phyloP scores from a whole-genome alignment of 2,329 filamentous ascomycete genomes.

The Calonectria pseudoreteaudii region DNA sequence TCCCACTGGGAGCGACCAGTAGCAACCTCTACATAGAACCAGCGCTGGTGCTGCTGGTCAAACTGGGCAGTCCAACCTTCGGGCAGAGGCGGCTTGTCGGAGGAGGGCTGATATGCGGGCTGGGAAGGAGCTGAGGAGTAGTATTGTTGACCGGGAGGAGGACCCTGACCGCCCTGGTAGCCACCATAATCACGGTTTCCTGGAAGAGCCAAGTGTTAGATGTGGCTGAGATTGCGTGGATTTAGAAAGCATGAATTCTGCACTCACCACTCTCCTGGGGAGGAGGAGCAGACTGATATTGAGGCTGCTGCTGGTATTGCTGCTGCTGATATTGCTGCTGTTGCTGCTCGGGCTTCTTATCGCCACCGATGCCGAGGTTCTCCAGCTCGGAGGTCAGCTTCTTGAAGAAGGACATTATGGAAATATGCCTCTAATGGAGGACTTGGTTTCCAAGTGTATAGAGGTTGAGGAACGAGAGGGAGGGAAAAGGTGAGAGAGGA shows the following conservation, averaged over 20 bases:
- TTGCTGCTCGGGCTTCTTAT: constrained; percentile 28
- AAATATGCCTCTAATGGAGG: constrained; percentile 22
- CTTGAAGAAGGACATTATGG: constrained; percentile 59
- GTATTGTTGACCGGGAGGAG: constrained; percentile 47
- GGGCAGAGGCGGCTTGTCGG: constrained; percentile 63
- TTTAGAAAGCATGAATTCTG: background rate
- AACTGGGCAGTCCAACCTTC: constrained; percentile 73
- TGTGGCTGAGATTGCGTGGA: background rate
- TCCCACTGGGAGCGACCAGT: constrained; percentile 75
- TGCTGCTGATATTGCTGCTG: constrained; percentile 41
- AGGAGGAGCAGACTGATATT: constrained; percentile 27
- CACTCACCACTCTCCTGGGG: constrained; percentile 36
- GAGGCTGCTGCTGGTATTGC: constrained; percentile 25
- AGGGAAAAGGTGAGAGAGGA: background rate
- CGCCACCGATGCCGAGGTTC: constrained; percentile 58
- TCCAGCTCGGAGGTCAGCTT: constrained; percentile 58
- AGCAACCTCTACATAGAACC: constrained; percentile 73
- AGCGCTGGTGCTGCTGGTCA: constrained; percentile 70
- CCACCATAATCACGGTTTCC: constrained; percentile 40
- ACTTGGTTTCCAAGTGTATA: constrained; percentile 14
- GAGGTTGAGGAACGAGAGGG: background rate
- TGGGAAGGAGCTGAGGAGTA: constrained; percentile 38
- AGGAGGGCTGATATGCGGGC: constrained; percentile 50
- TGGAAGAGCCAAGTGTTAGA: constrained; percentile 24
- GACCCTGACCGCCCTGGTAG: constrained; percentile 46